phyloP scores from a whole-genome alignment of 768 basidiomycete species.

The Tricholoma saponaceum region DNA sequence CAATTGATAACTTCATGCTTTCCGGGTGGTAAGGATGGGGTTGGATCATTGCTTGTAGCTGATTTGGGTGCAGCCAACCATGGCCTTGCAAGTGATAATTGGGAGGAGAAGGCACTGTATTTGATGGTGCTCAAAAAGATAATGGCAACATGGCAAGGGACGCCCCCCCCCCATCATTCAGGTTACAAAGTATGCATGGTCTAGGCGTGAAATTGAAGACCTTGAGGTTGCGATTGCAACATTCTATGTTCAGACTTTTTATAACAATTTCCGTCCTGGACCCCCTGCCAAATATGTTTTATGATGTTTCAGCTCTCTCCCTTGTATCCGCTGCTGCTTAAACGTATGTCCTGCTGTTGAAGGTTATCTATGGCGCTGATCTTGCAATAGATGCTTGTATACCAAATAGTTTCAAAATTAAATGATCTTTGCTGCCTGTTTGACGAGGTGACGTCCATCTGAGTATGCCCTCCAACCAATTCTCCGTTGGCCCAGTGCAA shows the following conservation, averaged over 20 bases:
- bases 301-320: not conserved
- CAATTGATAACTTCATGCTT: constrained; percentile 3
- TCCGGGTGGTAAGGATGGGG: not conserved
- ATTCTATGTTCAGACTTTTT: constrained; percentile 8
- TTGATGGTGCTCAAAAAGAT: not conserved
- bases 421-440: no score
- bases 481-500: no score
- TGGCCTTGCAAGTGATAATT: constrained; percentile 3
- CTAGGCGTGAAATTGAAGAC: not conserved
- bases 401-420: no score
- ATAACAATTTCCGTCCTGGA: constrained; percentile 6
- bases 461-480: no score
- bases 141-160: constrained; percentile 3
- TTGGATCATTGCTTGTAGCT: not conserved
- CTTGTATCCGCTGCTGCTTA: no score
- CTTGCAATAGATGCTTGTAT: no score
- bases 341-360: no score
- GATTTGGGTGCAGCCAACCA: constrained; percentile 5
- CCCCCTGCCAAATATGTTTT: not conserved
- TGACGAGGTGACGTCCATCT: no score
- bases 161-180: not conserved
- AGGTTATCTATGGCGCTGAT: no score
- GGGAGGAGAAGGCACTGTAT: constrained; percentile 1
- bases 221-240: not conserved
- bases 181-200: not conserved